Percentiles rank a stretch among this genome's conserved stretches.
These are phyloP conservation scores for Alternaria sp. DNA, from an alignment of 2,329 filamentous ascomycete species.

Conservation along the genomic window DNA sequence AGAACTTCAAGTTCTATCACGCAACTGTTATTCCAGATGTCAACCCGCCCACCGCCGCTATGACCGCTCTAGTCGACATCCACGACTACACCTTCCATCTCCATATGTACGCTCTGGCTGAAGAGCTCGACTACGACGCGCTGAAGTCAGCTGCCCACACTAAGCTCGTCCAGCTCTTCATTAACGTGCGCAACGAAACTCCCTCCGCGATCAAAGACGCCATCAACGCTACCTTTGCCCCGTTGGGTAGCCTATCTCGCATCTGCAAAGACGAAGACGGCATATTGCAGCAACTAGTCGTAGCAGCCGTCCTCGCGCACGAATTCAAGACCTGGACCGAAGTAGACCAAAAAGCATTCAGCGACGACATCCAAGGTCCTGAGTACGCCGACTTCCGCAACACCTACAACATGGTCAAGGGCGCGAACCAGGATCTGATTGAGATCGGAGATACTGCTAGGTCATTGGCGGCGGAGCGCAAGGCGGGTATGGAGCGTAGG, in stretches of 20 bases:
- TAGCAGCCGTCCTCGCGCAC: not conserved
- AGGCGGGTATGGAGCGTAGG: not conserved
- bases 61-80: constrained; percentile 1
- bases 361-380: not conserved
- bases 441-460: not conserved
- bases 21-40: not conserved
- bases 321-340: not conserved
- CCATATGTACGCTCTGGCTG: constrained; percentile 18
- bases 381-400: constrained; percentile 4
- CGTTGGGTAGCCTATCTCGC: not conserved
- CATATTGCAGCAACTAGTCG: constrained; percentile 3
- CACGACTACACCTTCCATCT: constrained; percentile 11
- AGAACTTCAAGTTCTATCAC: constrained; percentile 6
- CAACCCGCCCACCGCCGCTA: not conserved
- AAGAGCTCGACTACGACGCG: constrained; percentile 12
- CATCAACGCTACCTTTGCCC: constrained; percentile 1
- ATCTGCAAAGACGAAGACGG: constrained; percentile 11
- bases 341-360: not conserved
- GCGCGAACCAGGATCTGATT: not conserved
- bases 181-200: not conserved
- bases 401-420: not conserved
- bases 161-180: not conserved
- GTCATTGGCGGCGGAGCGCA: not conserved
- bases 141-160: constrained; percentile 4
- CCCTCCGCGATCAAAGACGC: not conserved